Evolutionary conservation across 225 moss, liverwort and hornwort genomes (phyloP), one percentile per base, ranked within the genome.

Genomic region (Polytrichum formosum): DNA sequence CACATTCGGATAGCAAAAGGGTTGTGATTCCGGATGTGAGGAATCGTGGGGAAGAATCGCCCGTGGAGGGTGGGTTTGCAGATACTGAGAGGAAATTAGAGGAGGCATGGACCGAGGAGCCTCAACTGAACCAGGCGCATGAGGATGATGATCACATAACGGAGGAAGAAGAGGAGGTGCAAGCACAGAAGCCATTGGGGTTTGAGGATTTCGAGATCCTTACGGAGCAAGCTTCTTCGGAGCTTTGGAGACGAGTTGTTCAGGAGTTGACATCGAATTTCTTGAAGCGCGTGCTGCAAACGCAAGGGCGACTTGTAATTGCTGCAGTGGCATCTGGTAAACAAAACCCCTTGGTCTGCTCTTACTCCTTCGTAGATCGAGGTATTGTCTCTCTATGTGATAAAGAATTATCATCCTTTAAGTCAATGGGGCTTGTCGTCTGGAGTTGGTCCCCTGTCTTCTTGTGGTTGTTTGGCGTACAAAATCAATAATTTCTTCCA

Each of bases 241-340:
- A 91, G 46, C 80, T 92, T 23, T 95, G 95, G 95, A 86, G 79
- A 29, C 84, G 84, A 63, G 88, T 90, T 5, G 58, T 92, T 17
- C 83, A 85, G 19, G 84, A 77, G 37, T 63, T 84, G 67, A 91
- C 85, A 10, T 92, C 91, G 20, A 87, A 87, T 68, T 89, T 86
- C 56, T 68, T 92, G 63, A 91, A 80, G 64, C 87, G 92, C 74
- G 66, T 92, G 8, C 76, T 95, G 53, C 83, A 86, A 79, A 87
- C 81, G 61, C 89, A 88, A 68, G 89, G 92, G 65, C 89, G 84
- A 80, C 76, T 92, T 9, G 53, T 92, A 53, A 82, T 90, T 68
- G 77, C 79, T 46, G 73, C 37, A 64, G 75, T 78, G 58, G 66
- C 75, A 5, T 31, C 26, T 35, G 78, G 81, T 84, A 68, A 46